Percentiles rank a stretch among this genome's conserved stretches.
Conservation (phyloP, 2,329 filamentous ascomycete species). For the Sporothrix sp. region DNA sequence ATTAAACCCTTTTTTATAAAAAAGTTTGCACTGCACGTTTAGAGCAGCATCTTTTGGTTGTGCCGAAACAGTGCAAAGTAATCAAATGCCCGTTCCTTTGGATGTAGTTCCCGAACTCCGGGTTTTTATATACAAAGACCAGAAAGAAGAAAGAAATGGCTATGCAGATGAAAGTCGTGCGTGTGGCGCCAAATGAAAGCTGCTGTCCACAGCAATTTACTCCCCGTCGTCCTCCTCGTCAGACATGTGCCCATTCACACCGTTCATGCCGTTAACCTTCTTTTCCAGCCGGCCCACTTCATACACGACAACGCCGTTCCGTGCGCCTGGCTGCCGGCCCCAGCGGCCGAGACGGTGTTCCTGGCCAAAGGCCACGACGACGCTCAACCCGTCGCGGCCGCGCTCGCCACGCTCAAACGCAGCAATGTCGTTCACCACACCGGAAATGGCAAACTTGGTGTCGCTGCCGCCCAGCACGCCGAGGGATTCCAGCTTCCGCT, state of each 20-base stretch:
- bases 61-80: too few relatives aligned
- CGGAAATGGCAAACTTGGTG: slow-evolving; percentile 28
- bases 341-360: slow-evolving; percentile 80
- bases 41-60: too few relatives aligned
- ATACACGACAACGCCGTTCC: slow-evolving; percentile 81
- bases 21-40: too few relatives aligned
- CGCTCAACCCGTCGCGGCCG: slow-evolving; percentile 66
- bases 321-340: slow-evolving; percentile 54
- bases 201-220: slow-evolving; percentile 3
- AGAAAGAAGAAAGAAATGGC: slow-evolving; percentile 1
- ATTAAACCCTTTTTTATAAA: background rate
- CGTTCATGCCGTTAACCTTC: background rate
- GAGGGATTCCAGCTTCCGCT: slow-evolving; percentile 62
- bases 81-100: background rate
- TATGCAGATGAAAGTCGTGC: slow-evolving; percentile 10
- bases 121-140: background rate
- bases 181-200: too few relatives aligned
- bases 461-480: slow-evolving; percentile 46
- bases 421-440: slow-evolving; percentile 80
- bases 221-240: slow-evolving; percentile 13
- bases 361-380: slow-evolving; percentile 78
- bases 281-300: slow-evolving; percentile 44
- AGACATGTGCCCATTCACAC: slow-evolving; percentile 11
- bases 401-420: slow-evolving; percentile 76
- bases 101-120: background rate